A percentile compares a stretch with the other conserved stretches of the same genome.
Conservation (phyloP, 768 basidiomycete genomes). For the Pholiota molesta region DNA sequence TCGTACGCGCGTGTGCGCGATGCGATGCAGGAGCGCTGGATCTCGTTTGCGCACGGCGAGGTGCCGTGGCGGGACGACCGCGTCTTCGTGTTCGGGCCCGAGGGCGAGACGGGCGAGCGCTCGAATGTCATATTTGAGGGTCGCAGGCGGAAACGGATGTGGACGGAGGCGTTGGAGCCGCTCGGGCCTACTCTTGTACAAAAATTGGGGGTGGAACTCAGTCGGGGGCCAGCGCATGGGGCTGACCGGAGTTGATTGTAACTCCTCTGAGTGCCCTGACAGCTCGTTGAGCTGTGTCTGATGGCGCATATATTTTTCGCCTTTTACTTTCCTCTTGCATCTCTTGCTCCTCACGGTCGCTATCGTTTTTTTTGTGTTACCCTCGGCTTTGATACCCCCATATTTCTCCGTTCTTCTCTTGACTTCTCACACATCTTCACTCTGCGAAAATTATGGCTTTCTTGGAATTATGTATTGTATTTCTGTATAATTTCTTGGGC, state of each 20-base stretch:
- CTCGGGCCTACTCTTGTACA: constrained; percentile 69
- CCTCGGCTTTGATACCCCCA: too few relatives aligned
- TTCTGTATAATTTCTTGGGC: too few relatives aligned
- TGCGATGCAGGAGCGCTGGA: constrained; percentile 74
- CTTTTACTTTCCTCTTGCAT: too few relatives aligned
- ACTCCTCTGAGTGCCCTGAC: background rate
- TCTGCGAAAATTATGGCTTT: too few relatives aligned
- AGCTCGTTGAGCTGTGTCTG: too few relatives aligned
- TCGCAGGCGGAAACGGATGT: constrained; percentile 57
- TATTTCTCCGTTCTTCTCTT: too few relatives aligned
- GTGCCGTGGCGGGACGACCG: constrained; percentile 67
- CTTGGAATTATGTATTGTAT: too few relatives aligned
- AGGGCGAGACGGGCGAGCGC: constrained; percentile 80
- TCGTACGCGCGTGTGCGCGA: constrained; percentile 69
- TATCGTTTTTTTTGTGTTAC: too few relatives aligned
- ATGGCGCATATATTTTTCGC: too few relatives aligned
- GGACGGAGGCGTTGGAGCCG: constrained; percentile 70
- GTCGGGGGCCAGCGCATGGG: constrained; percentile 57
- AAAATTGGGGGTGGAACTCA: constrained; percentile 74
- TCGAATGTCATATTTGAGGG: constrained; percentile 66
- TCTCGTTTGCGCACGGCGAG: constrained; percentile 74
- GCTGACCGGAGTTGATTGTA: constrained; percentile 15
- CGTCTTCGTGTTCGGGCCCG: constrained; percentile 80
- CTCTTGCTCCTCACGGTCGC: too few relatives aligned
- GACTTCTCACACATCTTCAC: too few relatives aligned